A percentile compares a stretch with the other conserved stretches of the same genome.
Conservation (phyloP, 306 rosid species). For the Crotalaria pallida region DNA sequence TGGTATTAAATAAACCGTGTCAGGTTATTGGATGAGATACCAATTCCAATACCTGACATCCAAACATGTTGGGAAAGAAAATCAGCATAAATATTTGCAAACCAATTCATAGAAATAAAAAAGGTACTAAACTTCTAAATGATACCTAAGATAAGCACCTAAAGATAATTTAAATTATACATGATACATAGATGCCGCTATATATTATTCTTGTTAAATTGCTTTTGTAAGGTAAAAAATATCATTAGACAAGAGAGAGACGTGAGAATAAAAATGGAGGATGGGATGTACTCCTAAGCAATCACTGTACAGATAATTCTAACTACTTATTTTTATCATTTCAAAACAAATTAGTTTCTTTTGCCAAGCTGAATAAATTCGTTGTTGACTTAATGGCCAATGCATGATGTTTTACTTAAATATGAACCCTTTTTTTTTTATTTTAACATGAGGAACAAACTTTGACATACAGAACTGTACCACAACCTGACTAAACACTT, state of each 20-base stretch:
- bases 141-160: constrained; percentile 12
- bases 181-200: background rate
- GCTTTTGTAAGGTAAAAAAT: background rate
- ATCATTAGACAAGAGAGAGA: background rate
- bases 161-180: constrained; percentile 1
- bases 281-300: background rate
- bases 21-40: constrained; percentile 14
- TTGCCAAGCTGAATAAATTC: constrained; percentile 8
- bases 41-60: background rate
- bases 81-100: constrained; percentile 14
- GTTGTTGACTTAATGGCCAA: constrained; percentile 3
- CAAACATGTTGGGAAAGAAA: background rate
- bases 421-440: background rate
- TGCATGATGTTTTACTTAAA: background rate
- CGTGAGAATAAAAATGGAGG: background rate
- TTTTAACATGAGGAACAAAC: background rate
- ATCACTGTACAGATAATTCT: constrained; percentile 12
- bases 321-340: background rate
- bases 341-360: background rate
- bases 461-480: background rate
- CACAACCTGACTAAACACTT: background rate
- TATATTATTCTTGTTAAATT: background rate
- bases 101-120: constrained; percentile 8
- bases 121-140: background rate
- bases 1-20: constrained; percentile 1